phyloP scores from a whole-genome alignment of 2,329 filamentous ascomycete genomes.

The Knufia fluminis region DNA sequence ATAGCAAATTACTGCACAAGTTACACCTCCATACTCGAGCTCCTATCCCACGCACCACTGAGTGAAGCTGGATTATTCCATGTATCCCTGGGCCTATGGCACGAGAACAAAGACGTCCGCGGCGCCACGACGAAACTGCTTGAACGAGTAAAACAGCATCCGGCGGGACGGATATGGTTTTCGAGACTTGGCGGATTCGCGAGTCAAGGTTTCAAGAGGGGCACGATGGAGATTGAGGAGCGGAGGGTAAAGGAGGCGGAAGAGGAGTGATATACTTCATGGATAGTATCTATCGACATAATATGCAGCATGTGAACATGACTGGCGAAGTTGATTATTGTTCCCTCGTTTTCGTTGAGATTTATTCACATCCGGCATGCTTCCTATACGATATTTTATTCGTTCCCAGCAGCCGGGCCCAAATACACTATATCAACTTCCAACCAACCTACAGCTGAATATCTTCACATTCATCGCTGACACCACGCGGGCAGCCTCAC shows the following conservation, averaged over 20 bases:
- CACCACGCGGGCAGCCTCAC: too few relatives aligned
- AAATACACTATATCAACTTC: too few relatives aligned
- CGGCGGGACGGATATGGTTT: slow-evolving; percentile 93
- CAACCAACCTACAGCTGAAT: too few relatives aligned
- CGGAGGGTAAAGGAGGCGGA: background rate
- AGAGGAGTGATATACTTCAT: background rate
- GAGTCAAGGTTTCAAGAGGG: slow-evolving; percentile 72
- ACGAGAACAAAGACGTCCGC: slow-evolving; percentile 73
- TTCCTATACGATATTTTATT: too few relatives aligned
- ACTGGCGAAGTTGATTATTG: too few relatives aligned
- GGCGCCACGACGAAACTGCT: slow-evolving; percentile 68
- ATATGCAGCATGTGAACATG: too few relatives aligned
- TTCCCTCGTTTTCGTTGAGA: too few relatives aligned
- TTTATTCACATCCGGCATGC: too few relatives aligned
- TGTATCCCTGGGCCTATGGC: slow-evolving; percentile 80
- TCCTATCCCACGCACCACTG: slow-evolving; percentile 74
- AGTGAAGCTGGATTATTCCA: slow-evolving; percentile 86
- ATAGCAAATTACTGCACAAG: slow-evolving; percentile 65
- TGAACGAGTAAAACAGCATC: slow-evolving; percentile 73
- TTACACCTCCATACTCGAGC: slow-evolving; percentile 76
- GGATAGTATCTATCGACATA: background rate
- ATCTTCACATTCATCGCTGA: too few relatives aligned
- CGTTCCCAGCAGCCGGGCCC: too few relatives aligned
- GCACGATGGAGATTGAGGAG: slow-evolving; percentile 53
- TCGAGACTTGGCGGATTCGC: slow-evolving; percentile 74